phyloP scores from a whole-genome alignment of 805 yeast species.

The Wickerhamiella hasegawae region DNA sequence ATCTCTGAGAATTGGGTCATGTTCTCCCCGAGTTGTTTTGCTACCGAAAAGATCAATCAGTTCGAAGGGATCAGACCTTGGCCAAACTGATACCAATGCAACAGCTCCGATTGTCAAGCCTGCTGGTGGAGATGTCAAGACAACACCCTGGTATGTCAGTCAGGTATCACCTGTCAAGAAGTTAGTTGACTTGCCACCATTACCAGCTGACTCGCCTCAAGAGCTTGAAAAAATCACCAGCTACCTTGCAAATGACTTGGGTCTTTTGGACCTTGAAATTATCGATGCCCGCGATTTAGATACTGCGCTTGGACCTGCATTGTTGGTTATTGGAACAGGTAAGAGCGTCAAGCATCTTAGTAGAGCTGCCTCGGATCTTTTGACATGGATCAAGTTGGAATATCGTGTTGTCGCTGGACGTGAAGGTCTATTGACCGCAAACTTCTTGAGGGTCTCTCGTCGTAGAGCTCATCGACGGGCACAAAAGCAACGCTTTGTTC shows the following conservation, averaged over 20 bases:
- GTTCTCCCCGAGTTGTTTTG: not conserved
- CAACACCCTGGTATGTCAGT: conserved; percentile 44
- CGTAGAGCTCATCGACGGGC: conserved; percentile 35
- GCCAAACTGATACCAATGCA: not conserved
- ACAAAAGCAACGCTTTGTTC: conserved; percentile 37
- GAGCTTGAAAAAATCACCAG: conserved; percentile 30
- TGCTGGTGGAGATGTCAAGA: not conserved
- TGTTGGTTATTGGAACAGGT: conserved; percentile 57
- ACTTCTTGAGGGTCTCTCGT: conserved; percentile 34
- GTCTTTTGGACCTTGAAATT: conserved; percentile 43
- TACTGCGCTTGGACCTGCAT: conserved; percentile 26
- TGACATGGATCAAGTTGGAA: conserved; percentile 39
- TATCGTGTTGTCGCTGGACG: conserved; percentile 31
- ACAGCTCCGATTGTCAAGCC: not conserved
- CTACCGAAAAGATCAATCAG: not conserved
- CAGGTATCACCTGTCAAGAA: conserved; percentile 12
- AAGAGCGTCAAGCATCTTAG: conserved; percentile 60
- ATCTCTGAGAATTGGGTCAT: not conserved
- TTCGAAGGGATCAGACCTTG: not conserved
- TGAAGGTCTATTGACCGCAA: conserved; percentile 58
- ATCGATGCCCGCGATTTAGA: conserved; percentile 39
- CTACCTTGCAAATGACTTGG: conserved; percentile 41
- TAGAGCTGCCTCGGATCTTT: conserved; percentile 48
- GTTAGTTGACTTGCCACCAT: conserved; percentile 5
- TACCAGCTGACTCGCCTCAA: conserved; percentile 46